Evolutionary conservation across 2,329 filamentous ascomycete genomes (phyloP).

Genomic region (Trichothecium roseum): DNA sequence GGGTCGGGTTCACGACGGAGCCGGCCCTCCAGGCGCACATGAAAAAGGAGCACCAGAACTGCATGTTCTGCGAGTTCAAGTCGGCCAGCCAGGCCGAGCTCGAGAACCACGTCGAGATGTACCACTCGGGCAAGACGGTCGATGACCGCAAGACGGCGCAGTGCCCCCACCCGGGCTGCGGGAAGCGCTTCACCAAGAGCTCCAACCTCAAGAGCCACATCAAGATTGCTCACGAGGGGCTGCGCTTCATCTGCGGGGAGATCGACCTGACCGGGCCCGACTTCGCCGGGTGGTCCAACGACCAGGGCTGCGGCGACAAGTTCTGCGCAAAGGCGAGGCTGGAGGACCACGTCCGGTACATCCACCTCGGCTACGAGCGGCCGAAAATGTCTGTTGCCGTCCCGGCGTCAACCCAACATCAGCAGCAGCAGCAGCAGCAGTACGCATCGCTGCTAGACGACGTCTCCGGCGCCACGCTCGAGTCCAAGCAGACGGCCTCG

Average conservation of each 20-base stretch:
- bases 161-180: slow-evolving; percentile 61
- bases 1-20: slow-evolving; percentile 60
- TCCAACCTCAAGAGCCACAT: slow-evolving; percentile 79
- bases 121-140: slow-evolving; percentile 55
- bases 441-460: slow-evolving; percentile 26
- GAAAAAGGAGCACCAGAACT: slow-evolving; percentile 62
- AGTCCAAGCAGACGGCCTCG: slow-evolving; percentile 29
- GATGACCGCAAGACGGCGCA: slow-evolving; percentile 54
- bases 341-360: slow-evolving; percentile 74
- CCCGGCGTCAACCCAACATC: no score
- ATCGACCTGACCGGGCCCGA: slow-evolving; percentile 48
- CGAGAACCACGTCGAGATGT: slow-evolving; percentile 66
- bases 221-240: slow-evolving; percentile 64
- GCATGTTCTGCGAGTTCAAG: slow-evolving; percentile 60
- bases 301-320: slow-evolving; percentile 60
- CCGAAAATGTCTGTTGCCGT: slow-evolving; percentile 18
- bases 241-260: slow-evolving; percentile 69
- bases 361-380: slow-evolving; percentile 57
- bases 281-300: slow-evolving; percentile 52
- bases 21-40: slow-evolving; percentile 64
- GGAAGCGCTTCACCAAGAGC: slow-evolving; percentile 67
- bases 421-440: background rate
- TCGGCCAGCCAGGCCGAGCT: slow-evolving; percentile 59
- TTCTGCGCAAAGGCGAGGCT: slow-evolving; percentile 71
- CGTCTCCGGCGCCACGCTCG: slow-evolving; percentile 28